Base-by-base conservation (phyloP, 371 early-diverging fungal genomes). In the Apophysomyces elegans region DNA sequence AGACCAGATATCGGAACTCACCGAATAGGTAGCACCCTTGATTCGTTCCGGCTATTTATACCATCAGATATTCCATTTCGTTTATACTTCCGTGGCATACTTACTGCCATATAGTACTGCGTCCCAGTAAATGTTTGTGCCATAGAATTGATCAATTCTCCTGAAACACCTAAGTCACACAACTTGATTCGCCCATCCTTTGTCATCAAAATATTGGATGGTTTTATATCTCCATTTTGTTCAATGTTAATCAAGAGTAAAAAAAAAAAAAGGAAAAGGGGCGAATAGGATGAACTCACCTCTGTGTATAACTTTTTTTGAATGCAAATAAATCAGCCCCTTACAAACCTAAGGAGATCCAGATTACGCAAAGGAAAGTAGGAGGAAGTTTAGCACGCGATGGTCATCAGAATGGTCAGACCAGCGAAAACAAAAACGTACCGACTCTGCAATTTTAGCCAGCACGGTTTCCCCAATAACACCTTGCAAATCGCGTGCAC, bases 41-140 rank as follows among this genome's bases (percentile, higher is more conserved):
- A 99, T 98, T 39, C 99, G 91, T 72, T 99, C 99, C 61, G 99
- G 99, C 88, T 86, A 87, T 77, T 26, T 76, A 35, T 74, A 63
- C 64, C 58, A 47, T 59, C 37, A 58, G 37, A 1, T 8, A 38
- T 2, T 18, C 44, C 21, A 3, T 26, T 26, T 26, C 32, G 32
- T 3, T 26, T 26, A 2, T 26, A 26, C 2, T 26, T 26, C 32
- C 32, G 2, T 26, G 32, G 2, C 32, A 3, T 26, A 85, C 88
- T 72, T 88, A 93, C 94, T 64, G 96, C 92, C 96, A 99, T 96
- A 67, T 99, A 99, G 54, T 91, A 92, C 63, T 91, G 89, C 41
- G 99, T 98, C 11, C 99, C 99, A 2, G 95, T 93, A 83, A 97
- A 97, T 5, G 98, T 96, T 64, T 93, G 88, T 12, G 96, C 98